Evolutionary conservation across 768 basidiomycete species (phyloP), one percentile per base, ranked within the genome.

Genomic region (Boletus tomentosulus): DNA sequence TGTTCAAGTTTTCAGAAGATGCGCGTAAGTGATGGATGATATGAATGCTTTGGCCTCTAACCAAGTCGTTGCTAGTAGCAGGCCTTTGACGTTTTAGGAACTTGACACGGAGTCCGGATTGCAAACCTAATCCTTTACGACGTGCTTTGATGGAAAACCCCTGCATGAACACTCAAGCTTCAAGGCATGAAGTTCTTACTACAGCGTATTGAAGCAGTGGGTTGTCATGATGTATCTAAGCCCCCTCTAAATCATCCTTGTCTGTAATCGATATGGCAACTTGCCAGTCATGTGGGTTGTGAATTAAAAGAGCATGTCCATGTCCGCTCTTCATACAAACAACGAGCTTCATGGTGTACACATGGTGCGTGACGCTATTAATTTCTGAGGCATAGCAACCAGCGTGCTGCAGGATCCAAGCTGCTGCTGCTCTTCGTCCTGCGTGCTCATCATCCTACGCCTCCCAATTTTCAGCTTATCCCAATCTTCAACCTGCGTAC

Each of bases 311-410:
- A 24, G 4, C 33, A 33, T 15, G 5, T 6, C 13, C 28, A 39
- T 39, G 27, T 55, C 16, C 30, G 50, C 13, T 34, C 38, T 45
- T 33, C 31, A 33, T 33, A 33, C 12, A 33, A 12, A 33, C 45
- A 44, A 51, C 51, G 45, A 47, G 44, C 41, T 44, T 46, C 53
- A 35, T 57, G 53, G 50, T 34, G 48, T 39, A 37, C 50, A n/a
- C 59, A 48, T 64, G 62, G 54, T 35, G 28, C 51, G 44, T 37
- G 42, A 52, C 38, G 28, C 35, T 8, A 10, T 53, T 53, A 33
- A 48, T 47, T 44, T 35, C 16, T 24, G 22, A 42, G 19, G 51
- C 49, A 57, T 51, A 5, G 55, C 58, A 25, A 31, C 51, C 41
- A 30, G 19, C 62, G 48, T 43, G 50, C 50, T 37, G 25, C 39